Evolutionary conservation across 2,329 filamentous ascomycete genomes (phyloP), one percentile per base, ranked within the genome.

Genomic region (Chrysoporthe cubensis): DNA sequence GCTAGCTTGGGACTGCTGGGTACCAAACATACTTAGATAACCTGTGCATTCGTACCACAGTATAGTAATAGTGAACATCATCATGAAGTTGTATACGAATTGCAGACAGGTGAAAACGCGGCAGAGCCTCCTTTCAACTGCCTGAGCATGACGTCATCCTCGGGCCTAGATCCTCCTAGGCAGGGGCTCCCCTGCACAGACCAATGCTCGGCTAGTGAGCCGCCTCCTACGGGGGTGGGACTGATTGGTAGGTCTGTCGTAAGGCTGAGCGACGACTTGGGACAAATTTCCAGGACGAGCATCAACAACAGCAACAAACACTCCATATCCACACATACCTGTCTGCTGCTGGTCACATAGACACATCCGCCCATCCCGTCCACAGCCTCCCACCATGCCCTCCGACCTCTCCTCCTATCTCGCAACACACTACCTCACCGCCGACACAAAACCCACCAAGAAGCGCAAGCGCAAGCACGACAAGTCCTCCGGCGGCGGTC

Each of bases 361-460:
- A 50, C 50, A 58, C 50, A 48, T 43, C 60, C 68, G 64, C 61
- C 65, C 54, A 40, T 9, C 63, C 63, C 56, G 26, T 61, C 9
- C 48, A 62, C 60, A 44, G 2, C 8, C 61, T 13, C 21, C n/a
- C 6, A 34, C 21, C 40, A 88, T 88, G 86, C 80, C 85, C 56
- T 82, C 83, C 69, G 85, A 88, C 72, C 86, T 97, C 72, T 90
- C 93, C 68, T 89, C 90, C 75, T 99, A 98, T 76, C 88, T 99
- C 46, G 94, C 95, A 48, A 91, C 93, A 71, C 96, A 94, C 78
- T 99, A 99, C 78, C 89, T 99, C 62, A 92, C 86, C 1, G 60
- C 69, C 52, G 85, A 88, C 70, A 79, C 83, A 6, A 87, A 87
- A 71, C 83, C 86, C 21, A 74, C 80, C 61, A 90, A 90, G 75